Conservation (phyloP, 2,329 filamentous ascomycete genomes). For the Neonectria punicea region DNA sequence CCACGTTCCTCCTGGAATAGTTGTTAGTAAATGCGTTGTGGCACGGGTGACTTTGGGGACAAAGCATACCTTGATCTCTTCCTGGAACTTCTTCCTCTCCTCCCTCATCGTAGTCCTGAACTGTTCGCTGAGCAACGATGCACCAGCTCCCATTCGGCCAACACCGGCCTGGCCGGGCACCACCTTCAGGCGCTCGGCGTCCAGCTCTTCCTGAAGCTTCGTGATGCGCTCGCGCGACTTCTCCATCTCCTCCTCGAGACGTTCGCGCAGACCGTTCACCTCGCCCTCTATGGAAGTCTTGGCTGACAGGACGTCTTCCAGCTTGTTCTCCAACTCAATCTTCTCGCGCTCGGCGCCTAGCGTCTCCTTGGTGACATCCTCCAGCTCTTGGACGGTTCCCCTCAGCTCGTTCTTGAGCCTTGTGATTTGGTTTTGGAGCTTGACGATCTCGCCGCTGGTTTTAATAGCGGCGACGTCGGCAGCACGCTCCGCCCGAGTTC, state of each 20-base stretch:
- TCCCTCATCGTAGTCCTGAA: constrained; percentile 66
- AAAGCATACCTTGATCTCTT: constrained; percentile 61
- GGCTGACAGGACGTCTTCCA: constrained; percentile 38
- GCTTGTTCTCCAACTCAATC: constrained; percentile 53
- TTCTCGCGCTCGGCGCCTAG: constrained; percentile 63
- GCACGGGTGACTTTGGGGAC: background rate
- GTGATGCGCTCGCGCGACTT: constrained; percentile 50
- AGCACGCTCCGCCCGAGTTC: constrained; percentile 67
- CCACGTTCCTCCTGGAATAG: constrained; percentile 60
- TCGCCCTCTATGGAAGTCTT: constrained; percentile 38
- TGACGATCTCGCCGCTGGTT: constrained; percentile 56
- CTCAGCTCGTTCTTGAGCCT: constrained; percentile 62
- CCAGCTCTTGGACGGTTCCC: constrained; percentile 62
- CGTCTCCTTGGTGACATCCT: constrained; percentile 64
- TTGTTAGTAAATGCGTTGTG: constrained; percentile 42
- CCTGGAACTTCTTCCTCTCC: constrained; percentile 67
- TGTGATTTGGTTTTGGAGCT: constrained; percentile 60
- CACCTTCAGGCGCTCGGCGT: constrained; percentile 60
- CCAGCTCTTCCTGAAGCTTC: constrained; percentile 63
- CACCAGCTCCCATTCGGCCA: constrained; percentile 54
- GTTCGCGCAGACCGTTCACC: constrained; percentile 42
- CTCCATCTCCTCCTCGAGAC: constrained; percentile 55
- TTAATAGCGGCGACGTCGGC: constrained; percentile 67
- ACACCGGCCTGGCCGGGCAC: constrained; percentile 47
- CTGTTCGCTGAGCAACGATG: constrained; percentile 65